phyloP scores from a whole-genome alignment of 2,329 filamentous ascomycete genomes.

The Colletotrichum tropicicola region DNA sequence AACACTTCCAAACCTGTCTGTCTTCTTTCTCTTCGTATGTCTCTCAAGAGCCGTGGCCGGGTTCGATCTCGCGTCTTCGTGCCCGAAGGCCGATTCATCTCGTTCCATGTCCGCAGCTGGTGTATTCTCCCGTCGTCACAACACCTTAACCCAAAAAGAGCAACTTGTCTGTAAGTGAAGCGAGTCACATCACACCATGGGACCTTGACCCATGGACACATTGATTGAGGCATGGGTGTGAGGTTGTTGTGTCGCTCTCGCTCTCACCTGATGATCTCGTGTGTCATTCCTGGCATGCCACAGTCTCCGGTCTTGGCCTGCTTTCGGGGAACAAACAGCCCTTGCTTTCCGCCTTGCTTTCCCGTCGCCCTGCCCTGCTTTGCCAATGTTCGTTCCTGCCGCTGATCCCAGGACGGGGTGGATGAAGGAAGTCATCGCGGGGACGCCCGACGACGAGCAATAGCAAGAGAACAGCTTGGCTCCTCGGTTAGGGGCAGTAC shows the following conservation, averaged over 20 bases:
- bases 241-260: background rate
- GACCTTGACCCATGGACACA: constrained; percentile 9
- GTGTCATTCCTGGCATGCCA: background rate
- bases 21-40: background rate
- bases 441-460: background rate
- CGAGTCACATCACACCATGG: background rate
- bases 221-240: background rate
- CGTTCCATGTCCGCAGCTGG: background rate
- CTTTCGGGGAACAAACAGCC: background rate
- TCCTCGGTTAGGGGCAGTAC: background rate
- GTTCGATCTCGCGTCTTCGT: background rate
- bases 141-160: background rate
- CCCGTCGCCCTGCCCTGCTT: background rate
- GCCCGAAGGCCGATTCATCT: background rate
- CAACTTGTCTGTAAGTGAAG: constrained; percentile 2
- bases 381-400: constrained; percentile 4
- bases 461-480: background rate
- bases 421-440: background rate
- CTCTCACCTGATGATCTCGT: background rate
- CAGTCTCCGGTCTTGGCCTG: background rate
- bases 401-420: too few relatives aligned
- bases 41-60: background rate
- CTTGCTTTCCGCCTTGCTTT: background rate
- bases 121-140: background rate
- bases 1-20: background rate